Evolutionary conservation across 306 rosid genomes (phyloP).

Genomic region (Dryas alaskensis): DNA sequence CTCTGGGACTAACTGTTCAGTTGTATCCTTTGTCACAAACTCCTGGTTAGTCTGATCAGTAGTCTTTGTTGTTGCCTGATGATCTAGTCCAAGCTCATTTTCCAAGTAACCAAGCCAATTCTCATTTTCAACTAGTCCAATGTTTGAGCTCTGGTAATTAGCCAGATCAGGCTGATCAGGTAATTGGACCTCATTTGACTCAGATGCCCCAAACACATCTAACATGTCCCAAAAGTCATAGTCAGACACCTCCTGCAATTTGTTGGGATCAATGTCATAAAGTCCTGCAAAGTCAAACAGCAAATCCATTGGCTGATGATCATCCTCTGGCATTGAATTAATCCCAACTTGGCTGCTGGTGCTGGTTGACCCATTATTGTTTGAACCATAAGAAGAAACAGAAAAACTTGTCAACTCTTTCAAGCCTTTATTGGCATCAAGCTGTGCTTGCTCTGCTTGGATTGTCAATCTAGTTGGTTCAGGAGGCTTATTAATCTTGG

Average conservation of each 20-base stretch:
- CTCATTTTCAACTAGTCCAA: conserved; percentile 32
- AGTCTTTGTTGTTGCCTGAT: conserved; percentile 5
- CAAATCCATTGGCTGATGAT: conserved; percentile 19
- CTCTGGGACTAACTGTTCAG: conserved; percentile 28
- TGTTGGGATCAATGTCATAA: conserved; percentile 21
- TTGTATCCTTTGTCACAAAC: conserved; percentile 13
- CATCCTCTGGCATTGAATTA: conserved; percentile 26
- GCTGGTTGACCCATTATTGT: conserved; percentile 30
- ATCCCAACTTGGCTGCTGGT: conserved; percentile 23
- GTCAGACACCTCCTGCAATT: conserved; percentile 47
- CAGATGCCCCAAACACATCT: conserved; percentile 34
- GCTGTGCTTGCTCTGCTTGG: background rate
- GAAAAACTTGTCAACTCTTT: conserved; percentile 39
- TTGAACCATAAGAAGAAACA: conserved; percentile 39
- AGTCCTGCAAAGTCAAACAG: conserved; percentile 29
- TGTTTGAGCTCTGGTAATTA: conserved; percentile 21
- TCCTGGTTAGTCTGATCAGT: background rate
- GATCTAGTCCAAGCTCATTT: conserved; percentile 55
- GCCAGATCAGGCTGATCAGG: background rate
- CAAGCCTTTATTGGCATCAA: conserved; percentile 9
- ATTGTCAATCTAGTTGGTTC: background rate
- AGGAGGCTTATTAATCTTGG: background rate
- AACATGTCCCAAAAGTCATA: conserved; percentile 67
- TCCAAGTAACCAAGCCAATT: conserved; percentile 55
- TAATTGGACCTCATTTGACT: conserved; percentile 31